These are phyloP conservation scores for Calonectria hongkongensis DNA, from an alignment of 2,329 filamentous ascomycete genomes.

Conservation along the genomic window DNA sequence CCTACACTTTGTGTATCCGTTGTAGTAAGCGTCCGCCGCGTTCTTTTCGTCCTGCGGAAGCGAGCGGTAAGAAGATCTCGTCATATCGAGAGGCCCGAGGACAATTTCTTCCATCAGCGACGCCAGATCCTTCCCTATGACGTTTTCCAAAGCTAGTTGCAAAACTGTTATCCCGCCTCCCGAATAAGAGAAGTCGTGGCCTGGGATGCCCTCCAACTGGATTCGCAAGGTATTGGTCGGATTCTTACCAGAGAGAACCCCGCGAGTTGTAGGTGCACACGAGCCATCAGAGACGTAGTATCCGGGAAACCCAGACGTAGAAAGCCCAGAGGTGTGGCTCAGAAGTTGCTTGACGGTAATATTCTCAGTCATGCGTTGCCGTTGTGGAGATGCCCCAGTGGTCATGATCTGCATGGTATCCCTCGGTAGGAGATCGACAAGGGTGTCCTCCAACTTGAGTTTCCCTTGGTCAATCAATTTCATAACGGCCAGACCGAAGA, in stretches of 20 bases:
- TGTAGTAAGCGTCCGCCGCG: neutral
- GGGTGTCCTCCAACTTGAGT: neutral
- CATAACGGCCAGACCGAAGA: neutral
- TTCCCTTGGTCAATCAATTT: conserved; percentile 11
- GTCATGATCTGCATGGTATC: conserved; percentile 8
- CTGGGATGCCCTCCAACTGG: conserved; percentile 8
- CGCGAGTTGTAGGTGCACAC: neutral
- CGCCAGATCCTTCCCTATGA: neutral
- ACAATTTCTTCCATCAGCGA: neutral
- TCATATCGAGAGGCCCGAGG: neutral
- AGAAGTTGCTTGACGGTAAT: conserved; percentile 10
- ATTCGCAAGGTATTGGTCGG: neutral
- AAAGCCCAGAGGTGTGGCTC: neutral
- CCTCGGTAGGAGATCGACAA: neutral
- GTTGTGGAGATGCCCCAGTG: neutral
- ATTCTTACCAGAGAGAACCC: neutral
- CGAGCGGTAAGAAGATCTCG: neutral
- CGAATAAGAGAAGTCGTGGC: conserved; percentile 1
- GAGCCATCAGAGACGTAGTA: neutral
- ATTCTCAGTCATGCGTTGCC: neutral
- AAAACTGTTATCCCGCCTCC: neutral
- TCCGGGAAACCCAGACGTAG: neutral
- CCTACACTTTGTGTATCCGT: neutral
- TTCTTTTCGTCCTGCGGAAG: neutral
- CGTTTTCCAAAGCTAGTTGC: neutral